Evolutionary conservation across 2,329 filamentous ascomycete genomes (phyloP).

Genomic region (Penicillium sp.): DNA sequence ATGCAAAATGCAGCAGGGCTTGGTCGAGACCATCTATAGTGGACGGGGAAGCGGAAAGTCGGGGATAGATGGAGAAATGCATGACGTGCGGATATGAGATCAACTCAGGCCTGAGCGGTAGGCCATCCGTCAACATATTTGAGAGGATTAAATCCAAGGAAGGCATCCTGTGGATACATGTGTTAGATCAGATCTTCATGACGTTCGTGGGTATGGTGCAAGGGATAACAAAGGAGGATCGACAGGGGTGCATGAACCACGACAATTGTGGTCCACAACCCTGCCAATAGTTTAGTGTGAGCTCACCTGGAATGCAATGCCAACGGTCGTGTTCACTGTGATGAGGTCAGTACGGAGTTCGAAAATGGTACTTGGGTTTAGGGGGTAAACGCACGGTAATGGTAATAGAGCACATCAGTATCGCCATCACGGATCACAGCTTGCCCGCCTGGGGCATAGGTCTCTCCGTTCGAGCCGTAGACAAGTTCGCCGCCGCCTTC

Average conservation of each 20-base stretch:
- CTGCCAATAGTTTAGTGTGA: background rate
- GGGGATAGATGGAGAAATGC: background rate
- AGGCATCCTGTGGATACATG: constrained; percentile 27
- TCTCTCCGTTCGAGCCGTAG: constrained; percentile 58
- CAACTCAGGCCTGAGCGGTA: constrained; percentile 23
- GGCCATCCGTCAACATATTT: constrained; percentile 37
- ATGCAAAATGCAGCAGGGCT: background rate
- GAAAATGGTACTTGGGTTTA: background rate
- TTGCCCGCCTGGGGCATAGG: constrained; percentile 68
- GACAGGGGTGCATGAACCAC: constrained; percentile 10
- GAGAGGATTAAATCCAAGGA: constrained; percentile 33
- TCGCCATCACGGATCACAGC: constrained; percentile 54
- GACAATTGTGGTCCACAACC: constrained; percentile 15
- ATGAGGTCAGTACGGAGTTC: constrained; percentile 7
- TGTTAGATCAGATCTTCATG: constrained; percentile 18
- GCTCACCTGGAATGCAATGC: constrained; percentile 33
- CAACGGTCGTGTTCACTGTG: constrained; percentile 32
- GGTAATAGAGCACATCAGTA: constrained; percentile 37
- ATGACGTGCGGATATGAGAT: constrained; percentile 4
- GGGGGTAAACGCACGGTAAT: constrained; percentile 31
- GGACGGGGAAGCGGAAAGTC: background rate
- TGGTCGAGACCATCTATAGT: background rate
- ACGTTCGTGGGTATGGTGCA: background rate
- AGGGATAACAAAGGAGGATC: constrained; percentile 24
- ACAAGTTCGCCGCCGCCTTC: constrained; percentile 61